Percentiles rank a stretch among this genome's conserved stretches.
Evolutionary conservation across 768 basidiomycete genomes (phyloP).

Genomic region (Tylopilus intermedius): DNA sequence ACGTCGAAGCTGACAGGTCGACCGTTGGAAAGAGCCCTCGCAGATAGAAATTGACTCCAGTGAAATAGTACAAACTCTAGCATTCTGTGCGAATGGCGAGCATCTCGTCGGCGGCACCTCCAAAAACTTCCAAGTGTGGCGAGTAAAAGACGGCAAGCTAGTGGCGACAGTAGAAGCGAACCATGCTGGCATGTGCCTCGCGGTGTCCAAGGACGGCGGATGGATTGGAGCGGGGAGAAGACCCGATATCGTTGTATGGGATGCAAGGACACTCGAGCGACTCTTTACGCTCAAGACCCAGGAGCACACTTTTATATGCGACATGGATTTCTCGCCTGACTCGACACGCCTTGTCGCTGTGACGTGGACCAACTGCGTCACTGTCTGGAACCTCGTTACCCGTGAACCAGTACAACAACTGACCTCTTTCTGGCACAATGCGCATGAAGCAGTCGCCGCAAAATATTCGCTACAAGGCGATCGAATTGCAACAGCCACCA

Average conservation of each 20-base stretch:
- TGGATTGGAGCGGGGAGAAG: background rate
- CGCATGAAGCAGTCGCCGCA: no score
- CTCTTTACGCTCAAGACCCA: no score
- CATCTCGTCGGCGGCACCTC: background rate
- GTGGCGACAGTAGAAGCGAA: background rate
- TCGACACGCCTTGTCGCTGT: background rate
- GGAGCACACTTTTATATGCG: no score
- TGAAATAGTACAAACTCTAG: background rate
- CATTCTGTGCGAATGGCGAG: background rate
- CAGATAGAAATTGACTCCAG: no score
- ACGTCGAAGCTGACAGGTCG: no score
- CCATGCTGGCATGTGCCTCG: background rate
- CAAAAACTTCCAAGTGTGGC: background rate
- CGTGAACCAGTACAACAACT: background rate
- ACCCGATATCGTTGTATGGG: background rate
- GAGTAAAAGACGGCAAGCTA: background rate
- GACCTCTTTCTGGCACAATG: no score
- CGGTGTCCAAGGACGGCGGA: slow-evolving; percentile 2
- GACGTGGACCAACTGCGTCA: background rate
- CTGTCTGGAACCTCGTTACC: background rate
- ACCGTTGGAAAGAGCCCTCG: no score
- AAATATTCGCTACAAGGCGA: background rate
- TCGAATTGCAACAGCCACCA: background rate
- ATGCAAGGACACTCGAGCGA: background rate
- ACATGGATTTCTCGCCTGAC: background rate